Base-by-base conservation (phyloP, 163 green algal species). In the Chlorella variabilis region DNA sequence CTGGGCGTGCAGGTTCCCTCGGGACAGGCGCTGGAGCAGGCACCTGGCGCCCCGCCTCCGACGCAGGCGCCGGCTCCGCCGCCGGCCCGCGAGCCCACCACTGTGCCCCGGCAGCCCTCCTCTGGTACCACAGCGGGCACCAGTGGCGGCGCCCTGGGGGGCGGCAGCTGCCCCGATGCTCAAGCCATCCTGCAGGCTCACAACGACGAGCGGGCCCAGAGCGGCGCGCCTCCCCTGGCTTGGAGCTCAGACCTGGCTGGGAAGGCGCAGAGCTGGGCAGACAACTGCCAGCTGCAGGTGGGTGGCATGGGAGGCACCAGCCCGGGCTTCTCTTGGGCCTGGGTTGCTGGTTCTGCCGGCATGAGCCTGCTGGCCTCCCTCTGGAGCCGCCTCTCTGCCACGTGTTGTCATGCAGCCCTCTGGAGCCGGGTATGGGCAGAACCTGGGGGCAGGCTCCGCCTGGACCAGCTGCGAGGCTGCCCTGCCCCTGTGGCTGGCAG, bases 161-260 rank as follows among this genome's bases (percentile, higher is more conserved):
- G 69, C n/a, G 69, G 69, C 45, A 77, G 45, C 69, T 77, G 69
- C 45, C 69, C 69, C 0, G 69, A 77, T 34, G 33, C n/a, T 21
- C 31, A 42, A 34, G 69, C 33, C 18, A 49, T 77, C 23, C 45
- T 77, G 29, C 6, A 65, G 23, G 45, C 45, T 2, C 69, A 77
- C 31, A 63, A 77, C 23, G 31, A 21, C 6, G 69, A 63, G 45
- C 45, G 69, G 5, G 45, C 69, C 18, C n/a, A 63, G 31, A 62
- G 17, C 1, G 69, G 69, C 29, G 69, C 69, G 27, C 4, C 17
- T 2, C 69, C 69, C 18, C 45, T 77, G 69, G 51, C 33, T 17
- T 78, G 71, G 71, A 78, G 71, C 71, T 27, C 71, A 67, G 71
- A 66, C 33, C 71, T 78, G 21, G 71, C 71, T 4, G 36, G 27